Evolutionary conservation across 208 protist species (phyloP).

Genomic region (Acanthamoeba polyphaga): DNA sequence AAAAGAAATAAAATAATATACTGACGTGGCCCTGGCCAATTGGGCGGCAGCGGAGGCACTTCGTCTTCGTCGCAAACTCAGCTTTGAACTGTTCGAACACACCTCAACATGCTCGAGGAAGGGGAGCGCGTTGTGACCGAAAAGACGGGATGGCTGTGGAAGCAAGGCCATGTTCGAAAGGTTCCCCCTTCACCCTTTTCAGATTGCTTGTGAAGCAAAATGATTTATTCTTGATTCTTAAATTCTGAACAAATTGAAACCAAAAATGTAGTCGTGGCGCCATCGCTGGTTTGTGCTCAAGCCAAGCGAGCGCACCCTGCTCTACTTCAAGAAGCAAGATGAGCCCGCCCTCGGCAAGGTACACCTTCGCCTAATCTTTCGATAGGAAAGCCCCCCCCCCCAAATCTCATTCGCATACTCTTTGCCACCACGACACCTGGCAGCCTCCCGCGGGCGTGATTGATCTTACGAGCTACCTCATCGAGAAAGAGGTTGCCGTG

Average conservation of each 20-base stretch:
- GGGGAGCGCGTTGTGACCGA: background rate
- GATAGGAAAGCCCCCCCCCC: background rate
- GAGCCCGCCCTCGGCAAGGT: background rate
- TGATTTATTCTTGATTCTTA: no score
- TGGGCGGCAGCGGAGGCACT: no score
- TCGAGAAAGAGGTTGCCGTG: conserved; percentile 13
- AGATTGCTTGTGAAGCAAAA: background rate
- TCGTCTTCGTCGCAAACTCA: no score
- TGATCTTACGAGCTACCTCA: conserved; percentile 19
- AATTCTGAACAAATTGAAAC: no score
- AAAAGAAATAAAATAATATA: no score
- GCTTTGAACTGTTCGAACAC: no score
- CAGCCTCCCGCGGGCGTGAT: conserved; percentile 17
- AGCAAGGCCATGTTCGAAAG: conserved; percentile 31
- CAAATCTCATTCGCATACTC: background rate
- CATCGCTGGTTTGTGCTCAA: conserved; percentile 40
- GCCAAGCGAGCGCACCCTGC: background rate
- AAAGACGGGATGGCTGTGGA: conserved; percentile 47
- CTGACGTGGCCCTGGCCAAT: no score
- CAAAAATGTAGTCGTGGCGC: conserved; percentile 4
- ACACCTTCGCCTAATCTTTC: background rate
- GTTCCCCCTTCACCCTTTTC: background rate
- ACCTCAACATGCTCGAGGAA: background rate
- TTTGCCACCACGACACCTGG: background rate
- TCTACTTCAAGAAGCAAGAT: conserved; percentile 47